A percentile compares a stretch with the other conserved stretches of the same genome.
Evolutionary conservation across 495 filamentous ascomycete genomes (phyloP).

Genomic region (Aspergillus coremiiformis): DNA sequence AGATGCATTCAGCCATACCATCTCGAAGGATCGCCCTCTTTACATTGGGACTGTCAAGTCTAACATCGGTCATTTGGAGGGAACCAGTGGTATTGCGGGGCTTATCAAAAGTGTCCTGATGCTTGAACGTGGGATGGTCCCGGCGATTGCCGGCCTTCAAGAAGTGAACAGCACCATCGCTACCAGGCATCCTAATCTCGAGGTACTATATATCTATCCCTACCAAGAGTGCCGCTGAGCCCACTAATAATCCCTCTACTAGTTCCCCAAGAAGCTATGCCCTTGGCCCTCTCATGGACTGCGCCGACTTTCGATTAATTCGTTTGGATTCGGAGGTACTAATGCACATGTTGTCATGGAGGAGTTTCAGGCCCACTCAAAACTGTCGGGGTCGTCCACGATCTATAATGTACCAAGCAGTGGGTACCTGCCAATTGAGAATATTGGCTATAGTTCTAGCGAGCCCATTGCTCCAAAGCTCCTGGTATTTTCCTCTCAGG

Average conservation of each 20-base stretch:
- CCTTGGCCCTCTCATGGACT: conserved; percentile 14
- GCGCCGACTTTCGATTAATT: conserved; percentile 26
- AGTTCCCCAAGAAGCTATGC: conserved; percentile 7
- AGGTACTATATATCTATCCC: too few species aligned
- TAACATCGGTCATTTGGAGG: conserved; percentile 46
- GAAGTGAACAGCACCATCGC: conserved; percentile 36
- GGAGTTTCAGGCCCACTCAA: conserved; percentile 19
- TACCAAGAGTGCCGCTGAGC: too few species aligned
- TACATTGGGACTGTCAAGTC: conserved; percentile 44
- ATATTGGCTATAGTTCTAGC: not conserved
- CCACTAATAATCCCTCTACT: not conserved
- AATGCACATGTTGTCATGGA: conserved; percentile 33
- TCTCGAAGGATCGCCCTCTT: conserved; percentile 11
- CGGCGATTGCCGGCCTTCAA: conserved; percentile 42
- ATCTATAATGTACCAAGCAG: conserved; percentile 3
- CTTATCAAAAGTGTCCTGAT: conserved; percentile 50
- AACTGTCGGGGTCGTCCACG: conserved; percentile 2
- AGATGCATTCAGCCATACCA: not conserved
- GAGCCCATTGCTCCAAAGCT: conserved; percentile 1
- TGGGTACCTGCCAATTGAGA: not conserved
- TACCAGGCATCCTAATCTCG: conserved; percentile 1
- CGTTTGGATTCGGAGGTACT: conserved; percentile 29
- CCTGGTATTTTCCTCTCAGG: conserved; percentile 19
- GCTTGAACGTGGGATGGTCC: conserved; percentile 41
- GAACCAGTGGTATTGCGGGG: conserved; percentile 49